Conservation (phyloP, 257 asterid genomes). For the Echites panduratus region DNA sequence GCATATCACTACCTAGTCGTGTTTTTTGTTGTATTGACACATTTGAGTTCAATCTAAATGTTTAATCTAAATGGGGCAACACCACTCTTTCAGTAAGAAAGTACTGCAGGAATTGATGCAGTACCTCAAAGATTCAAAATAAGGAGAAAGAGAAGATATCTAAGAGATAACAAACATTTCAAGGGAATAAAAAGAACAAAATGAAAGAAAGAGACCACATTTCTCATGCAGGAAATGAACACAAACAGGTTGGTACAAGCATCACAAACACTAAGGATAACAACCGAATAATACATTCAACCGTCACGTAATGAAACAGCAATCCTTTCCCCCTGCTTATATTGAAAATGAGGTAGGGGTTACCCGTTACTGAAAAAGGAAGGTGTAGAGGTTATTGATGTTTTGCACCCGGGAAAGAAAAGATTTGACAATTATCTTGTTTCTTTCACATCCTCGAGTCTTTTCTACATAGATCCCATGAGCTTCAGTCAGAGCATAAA, state of each 20-base stretch:
- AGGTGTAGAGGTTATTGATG: background rate
- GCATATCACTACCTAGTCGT: background rate
- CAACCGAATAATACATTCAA: background rate
- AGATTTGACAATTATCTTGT: no score
- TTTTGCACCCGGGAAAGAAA: no score
- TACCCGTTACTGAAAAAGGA: no score
- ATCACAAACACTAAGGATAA: background rate
- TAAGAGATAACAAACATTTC: background rate
- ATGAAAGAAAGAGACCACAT: background rate
- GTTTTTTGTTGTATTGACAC: background rate
- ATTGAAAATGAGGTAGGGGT: no score
- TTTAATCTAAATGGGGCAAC: background rate
- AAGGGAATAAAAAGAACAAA: background rate
- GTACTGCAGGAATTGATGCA: background rate
- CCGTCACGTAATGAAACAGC: background rate
- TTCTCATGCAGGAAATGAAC: background rate
- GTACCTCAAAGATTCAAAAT: background rate
- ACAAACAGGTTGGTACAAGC: background rate
- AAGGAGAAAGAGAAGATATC: background rate
- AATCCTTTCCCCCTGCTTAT: background rate
- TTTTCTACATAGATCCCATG: background rate
- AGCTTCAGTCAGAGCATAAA: background rate
- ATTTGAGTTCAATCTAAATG: background rate
- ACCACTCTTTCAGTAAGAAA: background rate
- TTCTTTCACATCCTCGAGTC: background rate